Evolutionary conservation across 2,329 filamentous ascomycete species (phyloP), one percentile per base, ranked within the genome.

Genomic region (Alternaria sp.): DNA sequence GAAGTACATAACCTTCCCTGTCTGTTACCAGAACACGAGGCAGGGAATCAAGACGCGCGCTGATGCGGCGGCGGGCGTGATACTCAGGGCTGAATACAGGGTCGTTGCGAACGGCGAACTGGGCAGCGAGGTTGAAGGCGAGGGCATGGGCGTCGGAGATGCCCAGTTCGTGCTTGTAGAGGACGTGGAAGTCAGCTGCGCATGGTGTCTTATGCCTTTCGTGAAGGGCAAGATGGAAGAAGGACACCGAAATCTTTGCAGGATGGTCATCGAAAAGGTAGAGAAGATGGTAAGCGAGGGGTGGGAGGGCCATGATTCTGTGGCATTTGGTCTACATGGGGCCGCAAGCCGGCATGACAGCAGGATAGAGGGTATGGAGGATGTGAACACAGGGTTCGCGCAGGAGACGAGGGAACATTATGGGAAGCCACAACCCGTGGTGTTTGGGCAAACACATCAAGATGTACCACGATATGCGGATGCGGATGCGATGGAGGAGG

Each of bases 171-270:
- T 78, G 53, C 66, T 79, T 3, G 76, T 78, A 7, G 77, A 79
- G 44, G 76, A 79, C 43, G 76, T 78, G 7, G 74, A 77, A 50
- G 75, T 79, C 26, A 68, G 61, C 55, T 79, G 76, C 56, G 65
- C 69, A 11, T 76, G 75, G 75, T 79, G 67, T 64, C 66, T 79
- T 30, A 79, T 79, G 77, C 77, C 76, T 1, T 76, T 79, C 55
- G 76, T 79, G 14, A 71, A 71, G 46, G 62, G 68, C 55, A 76
- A 74, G 58, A 77, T 78, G 75, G 75, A 78, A 53, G 60, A 67
- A 15, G 76, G 76, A 43, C 76, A 79, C 57, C 58, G 65, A 10
- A 75, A 77, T 41, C 76, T 79, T 6, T 77, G 75, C 56, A 60
- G 67, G 44, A 79, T 78, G 55, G 68, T 79, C 5, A 68, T 79